A percentile compares a stretch with the other conserved stretches of the same genome.
These are phyloP conservation scores for Exophiala aquamarina DNA, from an alignment of 2,329 filamentous ascomycete species.

Conservation along the genomic window DNA sequence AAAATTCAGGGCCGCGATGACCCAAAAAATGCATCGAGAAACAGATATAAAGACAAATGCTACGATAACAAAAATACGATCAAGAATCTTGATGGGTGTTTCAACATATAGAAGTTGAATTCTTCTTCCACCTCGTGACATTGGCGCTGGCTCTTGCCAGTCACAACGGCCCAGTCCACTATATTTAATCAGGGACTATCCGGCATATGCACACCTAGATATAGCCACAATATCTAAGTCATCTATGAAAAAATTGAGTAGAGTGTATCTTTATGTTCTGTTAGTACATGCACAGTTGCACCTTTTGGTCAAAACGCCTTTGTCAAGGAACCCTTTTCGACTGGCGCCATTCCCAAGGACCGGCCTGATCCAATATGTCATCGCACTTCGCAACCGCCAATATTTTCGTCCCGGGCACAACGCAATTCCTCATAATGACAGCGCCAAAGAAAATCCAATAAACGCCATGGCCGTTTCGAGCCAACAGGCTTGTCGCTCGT, in stretches of 20 bases:
- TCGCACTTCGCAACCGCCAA: too few relatives aligned
- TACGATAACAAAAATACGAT: background rate
- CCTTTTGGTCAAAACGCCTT: too few relatives aligned
- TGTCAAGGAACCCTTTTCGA: too few relatives aligned
- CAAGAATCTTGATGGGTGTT: background rate
- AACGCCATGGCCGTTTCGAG: conserved; percentile 6
- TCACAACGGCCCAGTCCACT: conserved; percentile 8
- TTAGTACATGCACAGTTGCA: too few relatives aligned
- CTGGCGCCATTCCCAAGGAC: too few relatives aligned
- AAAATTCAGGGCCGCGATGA: too few relatives aligned
- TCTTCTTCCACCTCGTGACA: conserved; percentile 12
- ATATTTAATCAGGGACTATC: too few relatives aligned
- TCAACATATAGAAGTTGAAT: conserved; percentile 22
- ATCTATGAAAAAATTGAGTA: conserved; percentile 24
- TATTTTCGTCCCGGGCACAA: conserved; percentile 2
- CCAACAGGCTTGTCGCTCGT: conserved; percentile 11
- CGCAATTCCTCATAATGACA: background rate
- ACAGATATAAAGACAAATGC: background rate
- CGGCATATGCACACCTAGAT: too few relatives aligned
- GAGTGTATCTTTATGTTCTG: conserved; percentile 24
- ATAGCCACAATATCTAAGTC: conserved; percentile 11
- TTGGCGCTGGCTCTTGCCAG: conserved; percentile 13
- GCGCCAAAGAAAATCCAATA: background rate
- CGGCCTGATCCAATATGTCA: too few relatives aligned
- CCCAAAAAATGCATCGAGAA: background rate